Percentiles rank a stretch among this genome's conserved stretches.
Conservation (phyloP, 2,329 filamentous ascomycete species). For the Fusarium globosum region DNA sequence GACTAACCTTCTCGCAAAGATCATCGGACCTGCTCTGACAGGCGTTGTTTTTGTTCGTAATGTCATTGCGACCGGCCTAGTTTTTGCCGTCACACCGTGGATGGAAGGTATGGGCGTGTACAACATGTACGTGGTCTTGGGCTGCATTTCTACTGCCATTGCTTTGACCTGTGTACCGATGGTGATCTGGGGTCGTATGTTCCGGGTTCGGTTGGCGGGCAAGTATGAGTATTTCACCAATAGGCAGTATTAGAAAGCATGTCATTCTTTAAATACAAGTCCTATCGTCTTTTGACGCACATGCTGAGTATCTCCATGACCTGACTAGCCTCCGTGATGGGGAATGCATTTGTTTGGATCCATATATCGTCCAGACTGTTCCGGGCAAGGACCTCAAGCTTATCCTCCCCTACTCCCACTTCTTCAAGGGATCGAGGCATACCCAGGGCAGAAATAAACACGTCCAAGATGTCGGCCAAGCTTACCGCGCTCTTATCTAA, state of each 20-base stretch:
- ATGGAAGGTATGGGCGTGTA: conserved; percentile 29
- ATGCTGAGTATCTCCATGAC: conserved; percentile 64
- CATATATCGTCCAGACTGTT: conserved; percentile 62
- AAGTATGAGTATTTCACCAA: conserved; percentile 24
- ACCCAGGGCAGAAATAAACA: conserved; percentile 61
- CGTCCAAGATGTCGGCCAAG: conserved; percentile 63
- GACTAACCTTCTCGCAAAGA: neutral
- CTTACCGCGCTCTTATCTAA: conserved; percentile 46
- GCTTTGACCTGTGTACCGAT: conserved; percentile 26
- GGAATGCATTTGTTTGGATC: conserved; percentile 62
- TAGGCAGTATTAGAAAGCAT: conserved; percentile 6
- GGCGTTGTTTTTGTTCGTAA: conserved; percentile 34
- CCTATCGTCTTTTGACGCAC: conserved; percentile 5
- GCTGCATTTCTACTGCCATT: conserved; percentile 15
- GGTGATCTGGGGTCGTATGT: conserved; percentile 29
- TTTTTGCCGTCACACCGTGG: conserved; percentile 30
- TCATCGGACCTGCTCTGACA: conserved; percentile 28
- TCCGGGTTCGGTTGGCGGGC: conserved; percentile 14
- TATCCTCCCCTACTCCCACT: conserved; percentile 61
- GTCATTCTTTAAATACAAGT: fast-evolving
- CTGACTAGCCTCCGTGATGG: conserved; percentile 58
- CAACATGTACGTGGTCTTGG: conserved; percentile 29
- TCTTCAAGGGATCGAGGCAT: conserved; percentile 65
- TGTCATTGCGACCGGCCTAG: conserved; percentile 19
- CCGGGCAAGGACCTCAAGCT: conserved; percentile 59